Conservation (phyloP, 1,284 basidiomycete species). For the Papiliotrema flavescens region DNA sequence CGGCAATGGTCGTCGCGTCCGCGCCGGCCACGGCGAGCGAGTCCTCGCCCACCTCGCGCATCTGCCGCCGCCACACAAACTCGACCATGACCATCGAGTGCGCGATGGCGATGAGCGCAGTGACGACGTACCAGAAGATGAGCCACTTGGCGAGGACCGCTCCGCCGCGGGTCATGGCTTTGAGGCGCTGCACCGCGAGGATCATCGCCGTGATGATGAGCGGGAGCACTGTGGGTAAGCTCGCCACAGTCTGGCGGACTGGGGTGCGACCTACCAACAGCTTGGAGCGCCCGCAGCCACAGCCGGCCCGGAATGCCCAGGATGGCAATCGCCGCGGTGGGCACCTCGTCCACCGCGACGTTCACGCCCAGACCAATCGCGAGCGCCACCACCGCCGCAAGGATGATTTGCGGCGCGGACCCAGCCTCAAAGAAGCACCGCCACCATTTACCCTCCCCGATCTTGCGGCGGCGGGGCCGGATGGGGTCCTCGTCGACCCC, state of each 20-base stretch:
- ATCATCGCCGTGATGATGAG: slow-evolving; percentile 2
- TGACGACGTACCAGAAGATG: neutral
- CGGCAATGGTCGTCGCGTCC: slow-evolving; percentile 77
- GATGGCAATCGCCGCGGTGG: neutral
- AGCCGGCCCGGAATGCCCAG: slow-evolving; percentile 1
- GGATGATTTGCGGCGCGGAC: neutral
- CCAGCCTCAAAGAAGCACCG: neutral
- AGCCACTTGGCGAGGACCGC: neutral
- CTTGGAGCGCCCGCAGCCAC: slow-evolving; percentile 1
- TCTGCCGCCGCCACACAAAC: neutral
- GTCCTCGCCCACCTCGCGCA: slow-evolving; percentile 29
- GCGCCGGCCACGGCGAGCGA: slow-evolving; percentile 77
- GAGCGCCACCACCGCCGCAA: neutral
- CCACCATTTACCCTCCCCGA: slow-evolving; percentile 3
- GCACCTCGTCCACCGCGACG: neutral
- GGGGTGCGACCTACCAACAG: too few species aligned
- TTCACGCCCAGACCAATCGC: slow-evolving; percentile 2
- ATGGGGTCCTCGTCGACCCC: too few species aligned
- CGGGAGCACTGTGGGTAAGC: neutral
- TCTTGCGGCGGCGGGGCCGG: too few species aligned
- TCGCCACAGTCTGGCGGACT: neutral
- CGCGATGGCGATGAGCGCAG: neutral
- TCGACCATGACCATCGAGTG: neutral
- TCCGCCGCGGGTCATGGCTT: neutral
- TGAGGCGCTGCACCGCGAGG: slow-evolving; percentile 1